Evolutionary conservation across 177 flowering plant genomes (phyloP).

Genomic region (Vitis hybrid): DNA sequence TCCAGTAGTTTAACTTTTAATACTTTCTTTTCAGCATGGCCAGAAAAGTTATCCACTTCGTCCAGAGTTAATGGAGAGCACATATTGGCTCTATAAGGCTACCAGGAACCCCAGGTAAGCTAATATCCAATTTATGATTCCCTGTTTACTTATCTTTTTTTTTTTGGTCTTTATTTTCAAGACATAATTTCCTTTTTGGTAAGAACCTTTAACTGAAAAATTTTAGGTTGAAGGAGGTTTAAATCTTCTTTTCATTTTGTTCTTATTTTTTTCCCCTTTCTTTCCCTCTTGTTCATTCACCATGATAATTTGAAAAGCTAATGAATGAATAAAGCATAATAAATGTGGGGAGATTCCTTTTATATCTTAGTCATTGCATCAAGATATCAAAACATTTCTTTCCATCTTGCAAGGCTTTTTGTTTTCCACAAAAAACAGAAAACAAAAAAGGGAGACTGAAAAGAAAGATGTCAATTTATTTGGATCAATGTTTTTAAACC

Average conservation of each 20-base stretch:
- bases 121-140: not conserved
- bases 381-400: too few relatives aligned
- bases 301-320: not conserved
- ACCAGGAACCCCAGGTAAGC: constrained; percentile 87
- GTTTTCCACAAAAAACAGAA: too few relatives aligned
- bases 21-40: constrained; percentile 57
- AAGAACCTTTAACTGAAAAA: not conserved
- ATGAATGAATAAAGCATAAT: not conserved
- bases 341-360: not conserved
- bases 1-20: not conserved
- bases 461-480: too few relatives aligned
- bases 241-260: too few relatives aligned
- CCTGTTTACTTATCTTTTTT: not conserved
- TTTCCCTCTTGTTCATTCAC: not conserved
- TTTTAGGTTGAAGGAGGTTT: too few relatives aligned
- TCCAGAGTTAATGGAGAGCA: constrained; percentile 98
- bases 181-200: not conserved
- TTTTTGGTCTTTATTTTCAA: not conserved
- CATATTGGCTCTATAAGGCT: constrained; percentile 98
- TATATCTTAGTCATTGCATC: not conserved
- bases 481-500: too few relatives aligned
- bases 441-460: too few relatives aligned
- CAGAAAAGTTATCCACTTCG: constrained; percentile 96
- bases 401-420: too few relatives aligned
- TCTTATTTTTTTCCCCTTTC: not conserved